These are phyloP conservation scores for Xerocomus minutiporus DNA, from an alignment of 1,284 basidiomycete genomes.

Conservation along the genomic window DNA sequence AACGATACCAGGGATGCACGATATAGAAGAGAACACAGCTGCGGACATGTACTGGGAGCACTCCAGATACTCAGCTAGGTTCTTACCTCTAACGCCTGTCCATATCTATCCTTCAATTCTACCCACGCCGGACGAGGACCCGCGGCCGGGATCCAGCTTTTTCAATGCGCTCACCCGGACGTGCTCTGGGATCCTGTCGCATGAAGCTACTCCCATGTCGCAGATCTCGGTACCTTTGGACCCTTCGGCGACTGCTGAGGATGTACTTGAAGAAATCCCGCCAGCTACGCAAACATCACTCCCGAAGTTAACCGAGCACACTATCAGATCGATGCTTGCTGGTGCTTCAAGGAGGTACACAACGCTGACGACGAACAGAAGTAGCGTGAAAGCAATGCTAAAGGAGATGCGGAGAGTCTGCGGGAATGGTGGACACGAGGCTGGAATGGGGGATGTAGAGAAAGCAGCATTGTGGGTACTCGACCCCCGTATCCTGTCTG, in stretches of 20 bases:
- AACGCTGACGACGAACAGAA: slow-evolving; percentile 74
- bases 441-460: slow-evolving; percentile 2
- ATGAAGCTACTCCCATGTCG: slow-evolving; percentile 36
- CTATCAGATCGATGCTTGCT: slow-evolving; percentile 62
- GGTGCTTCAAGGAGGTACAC: slow-evolving; percentile 73
- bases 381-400: slow-evolving; percentile 71
- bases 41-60: slow-evolving; percentile 50
- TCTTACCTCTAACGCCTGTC: slow-evolving; percentile 55
- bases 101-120: slow-evolving; percentile 39
- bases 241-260: background rate
- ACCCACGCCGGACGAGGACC: slow-evolving; percentile 4
- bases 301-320: slow-evolving; percentile 51
- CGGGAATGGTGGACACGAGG: slow-evolving; percentile 1
- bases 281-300: slow-evolving; percentile 39
- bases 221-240: background rate
- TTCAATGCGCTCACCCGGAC: slow-evolving; percentile 44
- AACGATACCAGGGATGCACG: background rate
- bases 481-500: slow-evolving; percentile 71
- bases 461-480: slow-evolving; percentile 65
- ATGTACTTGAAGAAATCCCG: slow-evolving; percentile 4
- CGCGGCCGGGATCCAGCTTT: slow-evolving; percentile 28
- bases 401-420: slow-evolving; percentile 37
- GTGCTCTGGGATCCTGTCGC: slow-evolving; percentile 49
- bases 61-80: slow-evolving; percentile 52
- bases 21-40: background rate